Conservation (phyloP, 352 stramenopile species). For the Globisporangium polare region DNA sequence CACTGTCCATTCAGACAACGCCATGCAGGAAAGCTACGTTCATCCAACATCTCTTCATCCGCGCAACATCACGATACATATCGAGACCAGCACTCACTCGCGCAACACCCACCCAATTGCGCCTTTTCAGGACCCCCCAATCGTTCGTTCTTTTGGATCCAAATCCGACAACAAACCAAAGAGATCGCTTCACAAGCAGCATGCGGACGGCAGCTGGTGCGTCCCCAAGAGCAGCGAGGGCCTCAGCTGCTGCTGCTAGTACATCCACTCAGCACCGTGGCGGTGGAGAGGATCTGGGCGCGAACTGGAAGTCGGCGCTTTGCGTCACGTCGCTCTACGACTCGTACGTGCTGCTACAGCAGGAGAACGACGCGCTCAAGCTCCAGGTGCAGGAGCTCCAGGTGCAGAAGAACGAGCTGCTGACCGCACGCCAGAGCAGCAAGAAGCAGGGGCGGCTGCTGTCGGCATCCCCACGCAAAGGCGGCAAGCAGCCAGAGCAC, state of each 20-base stretch:
- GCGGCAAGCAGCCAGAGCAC: conserved; percentile 8
- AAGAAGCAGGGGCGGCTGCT: conserved; percentile 4
- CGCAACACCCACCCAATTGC: background rate
- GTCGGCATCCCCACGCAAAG: conserved; percentile 1
- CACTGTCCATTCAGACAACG: too few relatives aligned
- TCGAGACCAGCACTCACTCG: background rate
- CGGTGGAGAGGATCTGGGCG: conserved; percentile 15
- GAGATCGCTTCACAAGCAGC: background rate
- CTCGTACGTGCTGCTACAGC: conserved; percentile 59
- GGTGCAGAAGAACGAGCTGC: conserved; percentile 28
- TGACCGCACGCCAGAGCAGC: conserved; percentile 16
- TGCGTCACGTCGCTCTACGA: conserved; percentile 78
- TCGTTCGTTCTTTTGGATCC: background rate
- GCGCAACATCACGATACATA: too few relatives aligned
- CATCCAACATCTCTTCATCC: too few relatives aligned
- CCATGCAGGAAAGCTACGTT: too few relatives aligned
- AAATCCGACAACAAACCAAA: background rate
- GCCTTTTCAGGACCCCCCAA: background rate
- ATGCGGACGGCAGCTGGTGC: background rate
- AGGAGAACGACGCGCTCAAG: conserved; percentile 43
- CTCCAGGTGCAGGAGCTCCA: conserved; percentile 24
- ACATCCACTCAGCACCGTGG: background rate
- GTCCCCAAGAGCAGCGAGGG: background rate
- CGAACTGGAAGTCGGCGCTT: conserved; percentile 69
- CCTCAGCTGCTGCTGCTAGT: background rate